These are phyloP conservation scores for Macrocystidia cucumis DNA, from an alignment of 1,284 basidiomycete genomes.

Conservation along the genomic window DNA sequence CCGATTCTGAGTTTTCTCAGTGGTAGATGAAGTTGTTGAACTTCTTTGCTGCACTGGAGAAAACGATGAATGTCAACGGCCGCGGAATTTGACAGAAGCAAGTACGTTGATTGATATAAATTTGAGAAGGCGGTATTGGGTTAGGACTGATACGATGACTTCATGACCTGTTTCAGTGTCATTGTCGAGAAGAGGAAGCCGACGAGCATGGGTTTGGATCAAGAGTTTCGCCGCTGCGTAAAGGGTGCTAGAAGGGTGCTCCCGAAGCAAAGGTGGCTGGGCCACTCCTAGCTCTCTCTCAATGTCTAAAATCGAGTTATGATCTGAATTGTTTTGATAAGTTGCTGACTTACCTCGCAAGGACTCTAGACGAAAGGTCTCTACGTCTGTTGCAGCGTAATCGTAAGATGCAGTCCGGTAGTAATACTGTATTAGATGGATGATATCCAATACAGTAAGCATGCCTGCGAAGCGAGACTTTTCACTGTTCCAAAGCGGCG, in stretches of 20 bases:
- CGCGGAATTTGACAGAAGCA: constrained; percentile 11
- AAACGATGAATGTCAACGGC: constrained; percentile 7
- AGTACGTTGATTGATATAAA: constrained; percentile 97
- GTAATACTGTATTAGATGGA: constrained; percentile 96
- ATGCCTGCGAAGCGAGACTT: constrained; percentile 89
- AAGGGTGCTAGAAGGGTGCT: constrained; percentile 84
- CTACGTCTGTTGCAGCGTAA: constrained; percentile 85
- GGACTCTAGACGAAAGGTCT: constrained; percentile 87
- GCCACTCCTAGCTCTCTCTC: constrained; percentile 91
- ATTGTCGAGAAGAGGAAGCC: constrained; percentile 89
- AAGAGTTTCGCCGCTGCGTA: constrained; percentile 89
- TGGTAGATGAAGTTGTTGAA: constrained; percentile 68
- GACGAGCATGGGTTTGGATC: constrained; percentile 93
- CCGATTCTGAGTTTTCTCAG: constrained; percentile 89
- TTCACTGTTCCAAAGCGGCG: constrained; percentile 96
- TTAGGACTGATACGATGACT: constrained; percentile 93
- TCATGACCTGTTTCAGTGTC: constrained; percentile 94
- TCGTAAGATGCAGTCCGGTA: constrained; percentile 86
- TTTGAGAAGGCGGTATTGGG: constrained; percentile 96
- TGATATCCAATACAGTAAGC: constrained; percentile 94
- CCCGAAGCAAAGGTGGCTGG: constrained; percentile 84
- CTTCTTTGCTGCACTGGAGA: constrained; percentile 62
- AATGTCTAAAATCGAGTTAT: constrained; percentile 58
- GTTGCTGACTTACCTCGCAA: constrained; percentile 59
- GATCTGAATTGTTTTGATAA: constrained; percentile 9